Percentiles rank a stretch among this genome's conserved stretches.
Conservation (phyloP, 192 early-diverging fungal species). For the Gamsiella multidivaricata region DNA sequence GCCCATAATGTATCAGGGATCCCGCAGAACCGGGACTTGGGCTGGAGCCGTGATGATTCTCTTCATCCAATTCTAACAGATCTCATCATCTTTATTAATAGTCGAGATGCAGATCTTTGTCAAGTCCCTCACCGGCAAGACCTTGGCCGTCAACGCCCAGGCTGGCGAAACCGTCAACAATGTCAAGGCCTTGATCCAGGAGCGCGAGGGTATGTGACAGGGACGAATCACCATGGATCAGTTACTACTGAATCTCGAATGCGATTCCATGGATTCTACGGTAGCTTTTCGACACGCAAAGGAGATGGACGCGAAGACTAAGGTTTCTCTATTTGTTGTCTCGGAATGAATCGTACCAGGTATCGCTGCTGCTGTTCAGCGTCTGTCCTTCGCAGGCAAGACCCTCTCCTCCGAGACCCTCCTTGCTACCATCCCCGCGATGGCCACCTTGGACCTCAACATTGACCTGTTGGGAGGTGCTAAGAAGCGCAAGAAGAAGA, state of each 20-base stretch:
- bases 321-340: background rate
- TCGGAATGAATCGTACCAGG: slow-evolving; percentile 47
- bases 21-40: background rate
- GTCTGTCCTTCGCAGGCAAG: slow-evolving; percentile 68
- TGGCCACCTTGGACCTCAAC: slow-evolving; percentile 61
- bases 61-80: slow-evolving; percentile 2
- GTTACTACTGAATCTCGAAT: no score
- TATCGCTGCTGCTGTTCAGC: slow-evolving; percentile 69
- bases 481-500: slow-evolving; percentile 99
- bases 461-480: slow-evolving; percentile 81
- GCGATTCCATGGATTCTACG: no score
- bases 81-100: background rate
- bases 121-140: slow-evolving; percentile 73
- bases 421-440: slow-evolving; percentile 42
- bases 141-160: slow-evolving; percentile 66
- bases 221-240: background rate
- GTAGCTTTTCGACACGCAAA: no score
- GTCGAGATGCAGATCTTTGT: slow-evolving; percentile 71
- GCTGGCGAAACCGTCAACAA: slow-evolving; percentile 59
- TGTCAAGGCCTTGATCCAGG: slow-evolving; percentile 68
- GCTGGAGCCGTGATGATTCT: background rate
- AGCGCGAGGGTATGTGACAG: slow-evolving; percentile 61
- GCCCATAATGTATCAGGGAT: background rate
- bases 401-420: slow-evolving; percentile 49
- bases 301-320: no score